Evolutionary conservation across 345 rosid species (phyloP), one percentile per base, ranked within the genome.

Genomic region (Gossypium turneri): DNA sequence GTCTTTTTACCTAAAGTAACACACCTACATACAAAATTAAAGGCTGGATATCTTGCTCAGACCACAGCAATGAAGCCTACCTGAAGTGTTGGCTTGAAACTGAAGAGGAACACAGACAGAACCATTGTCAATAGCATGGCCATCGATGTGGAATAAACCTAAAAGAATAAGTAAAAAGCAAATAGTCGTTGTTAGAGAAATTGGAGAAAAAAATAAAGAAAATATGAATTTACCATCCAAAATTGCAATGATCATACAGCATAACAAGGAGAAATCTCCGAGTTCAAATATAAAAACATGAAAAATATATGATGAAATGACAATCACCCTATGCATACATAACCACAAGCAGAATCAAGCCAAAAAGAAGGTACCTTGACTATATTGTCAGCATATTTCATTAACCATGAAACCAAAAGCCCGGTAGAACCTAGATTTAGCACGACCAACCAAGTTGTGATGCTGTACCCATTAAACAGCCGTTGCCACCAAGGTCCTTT

Each of bases 401-500:
- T 75, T 75, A 75, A 66, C 78, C 78, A 75, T 12, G 78, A 75
- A 20, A 75, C 78, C 73, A 75, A 10, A 24, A 75, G 78, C 22
- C 78, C 78, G 1, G 78, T 75, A 66, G 73, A 75, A 22, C 78
- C 78, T 7, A 75, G 64, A 77, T 93, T 96, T 72, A 95, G 80
- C 45, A 75, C 73, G 48, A 66, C 78, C 82, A 86, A 52, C 97
- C 91, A 92, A 63, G 97, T 96, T 53, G 88, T 92, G 43, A 87
- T 75, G 79, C 82, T 90, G 77, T 92, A 93, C 57, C 98, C 98
- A 82, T 87, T 82, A 59, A 87, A 86, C 73, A 93, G 88, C 67
- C 92, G 92, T 78, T 90, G 97, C 99, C 97, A 90, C 94, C 93
- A 87, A 22, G 85, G 85, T 72, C 97, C 99, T 19, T 89, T 93